Percentiles rank a stretch among this genome's conserved stretches.
These are phyloP conservation scores for Paramecium pentaurelia DNA, from an alignment of 73 alveolate species.

Conservation along the genomic window DNA sequence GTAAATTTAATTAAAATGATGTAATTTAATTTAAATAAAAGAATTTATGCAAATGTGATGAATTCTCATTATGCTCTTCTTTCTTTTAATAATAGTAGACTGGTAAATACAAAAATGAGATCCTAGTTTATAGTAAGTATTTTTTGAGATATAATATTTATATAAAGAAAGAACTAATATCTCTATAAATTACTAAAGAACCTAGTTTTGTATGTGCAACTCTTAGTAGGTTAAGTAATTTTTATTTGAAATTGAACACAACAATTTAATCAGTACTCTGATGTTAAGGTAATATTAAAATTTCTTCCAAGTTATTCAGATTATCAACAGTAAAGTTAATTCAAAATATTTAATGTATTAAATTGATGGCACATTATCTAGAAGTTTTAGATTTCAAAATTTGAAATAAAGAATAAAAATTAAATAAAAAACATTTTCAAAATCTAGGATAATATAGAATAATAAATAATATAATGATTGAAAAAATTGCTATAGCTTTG, in stretches of 20 bases:
- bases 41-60: constrained; percentile 68
- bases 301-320: constrained; percentile 71
- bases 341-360: constrained; percentile 58
- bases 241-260: constrained; percentile 80
- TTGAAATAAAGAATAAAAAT: neutral
- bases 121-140: constrained; percentile 69
- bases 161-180: neutral
- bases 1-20: too few species aligned
- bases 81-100: constrained; percentile 85
- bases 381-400: constrained; percentile 59
- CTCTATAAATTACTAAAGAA: neutral
- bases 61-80: constrained; percentile 85
- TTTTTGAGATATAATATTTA: neutral
- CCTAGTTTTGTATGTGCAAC: too few species aligned
- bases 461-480: too few species aligned
- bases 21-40: neutral
- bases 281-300: constrained; percentile 80
- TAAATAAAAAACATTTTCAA: too few species aligned
- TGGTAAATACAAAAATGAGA: constrained; percentile 93
- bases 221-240: neutral
- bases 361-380: constrained; percentile 45
- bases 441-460: too few species aligned
- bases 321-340: constrained; percentile 71
- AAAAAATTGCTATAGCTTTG: too few species aligned
- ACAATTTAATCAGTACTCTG: constrained; percentile 81